Percentiles rank a stretch among this genome's conserved stretches.
Conservation (phyloP, 1,139 yeast species). For the Saccharomycopsis hybrid region DNA sequence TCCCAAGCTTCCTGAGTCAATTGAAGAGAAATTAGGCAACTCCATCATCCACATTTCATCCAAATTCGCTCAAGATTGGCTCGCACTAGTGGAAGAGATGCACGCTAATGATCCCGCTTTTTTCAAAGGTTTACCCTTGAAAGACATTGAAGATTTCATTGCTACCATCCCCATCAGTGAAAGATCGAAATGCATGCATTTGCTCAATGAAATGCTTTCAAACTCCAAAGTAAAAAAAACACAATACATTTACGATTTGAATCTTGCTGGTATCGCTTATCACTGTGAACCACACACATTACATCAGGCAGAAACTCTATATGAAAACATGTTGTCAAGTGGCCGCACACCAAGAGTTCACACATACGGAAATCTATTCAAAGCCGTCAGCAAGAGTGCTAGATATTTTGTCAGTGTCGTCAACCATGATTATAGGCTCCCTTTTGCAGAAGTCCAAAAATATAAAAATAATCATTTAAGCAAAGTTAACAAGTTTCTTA, state of each 20-base stretch:
- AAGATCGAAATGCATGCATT: slow-evolving; percentile 33
- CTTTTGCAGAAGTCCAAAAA: slow-evolving; percentile 26
- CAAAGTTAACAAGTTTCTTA: slow-evolving; percentile 34
- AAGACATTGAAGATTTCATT: slow-evolving; percentile 39
- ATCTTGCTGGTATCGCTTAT: slow-evolving; percentile 38
- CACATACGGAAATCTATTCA: slow-evolving; percentile 41
- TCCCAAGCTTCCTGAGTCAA: slow-evolving; percentile 36
- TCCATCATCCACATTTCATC: slow-evolving; percentile 40
- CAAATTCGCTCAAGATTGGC: slow-evolving; percentile 49
- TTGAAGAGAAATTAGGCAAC: slow-evolving; percentile 42
- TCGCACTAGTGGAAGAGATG: slow-evolving; percentile 42
- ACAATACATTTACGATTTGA: slow-evolving; percentile 35
- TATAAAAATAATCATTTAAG: slow-evolving; percentile 27
- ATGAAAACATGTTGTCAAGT: slow-evolving; percentile 28
- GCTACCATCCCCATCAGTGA: slow-evolving; percentile 38
- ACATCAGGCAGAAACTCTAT: slow-evolving; percentile 28
- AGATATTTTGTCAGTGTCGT: slow-evolving; percentile 6
- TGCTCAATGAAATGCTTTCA: slow-evolving; percentile 32
- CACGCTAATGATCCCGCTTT: slow-evolving; percentile 33
- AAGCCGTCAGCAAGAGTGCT: slow-evolving; percentile 29
- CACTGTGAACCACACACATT: slow-evolving; percentile 16
- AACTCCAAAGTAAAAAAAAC: slow-evolving; percentile 34
- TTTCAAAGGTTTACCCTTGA: slow-evolving; percentile 33
- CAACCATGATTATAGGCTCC: slow-evolving; percentile 5
- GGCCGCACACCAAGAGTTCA: slow-evolving; percentile 34